A percentile compares a stretch with the other conserved stretches of the same genome.
phyloP scores from a whole-genome alignment of 116 monocot species.

The Zostera marina region DNA sequence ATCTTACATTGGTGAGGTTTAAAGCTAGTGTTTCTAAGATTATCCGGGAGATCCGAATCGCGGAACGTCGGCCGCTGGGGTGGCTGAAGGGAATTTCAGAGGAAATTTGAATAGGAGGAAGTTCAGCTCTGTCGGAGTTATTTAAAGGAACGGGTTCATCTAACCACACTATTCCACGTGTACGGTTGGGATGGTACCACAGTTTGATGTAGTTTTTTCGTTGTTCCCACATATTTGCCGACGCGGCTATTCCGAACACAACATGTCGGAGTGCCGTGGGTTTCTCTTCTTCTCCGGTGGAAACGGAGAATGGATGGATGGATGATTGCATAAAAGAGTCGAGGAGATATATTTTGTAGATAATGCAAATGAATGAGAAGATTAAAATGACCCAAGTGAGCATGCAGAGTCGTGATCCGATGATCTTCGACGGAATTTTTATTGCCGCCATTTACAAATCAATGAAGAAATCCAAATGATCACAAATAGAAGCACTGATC shows the following conservation, averaged over 20 bases:
- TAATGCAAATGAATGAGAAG: not conserved
- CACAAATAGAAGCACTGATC: no score
- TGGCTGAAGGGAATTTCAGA: slow-evolving; percentile 22
- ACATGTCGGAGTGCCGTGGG: slow-evolving; percentile 24
- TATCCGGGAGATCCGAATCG: slow-evolving; percentile 28
- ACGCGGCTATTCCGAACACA: slow-evolving; percentile 29
- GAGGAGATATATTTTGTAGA: slow-evolving; percentile 7
- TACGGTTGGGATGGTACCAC: slow-evolving; percentile 41
- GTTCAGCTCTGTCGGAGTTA: slow-evolving; percentile 16
- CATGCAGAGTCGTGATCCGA: not conserved
- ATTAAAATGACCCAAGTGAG: not conserved
- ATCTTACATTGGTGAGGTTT: slow-evolving; percentile 12
- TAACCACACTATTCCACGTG: slow-evolving; percentile 43
- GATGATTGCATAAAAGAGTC: not conserved
- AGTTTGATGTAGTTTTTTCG: slow-evolving; percentile 34
- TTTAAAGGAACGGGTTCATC: slow-evolving; percentile 13
- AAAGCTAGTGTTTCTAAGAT: slow-evolving; percentile 21
- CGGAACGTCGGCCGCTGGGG: slow-evolving; percentile 11
- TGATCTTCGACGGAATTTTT: no score
- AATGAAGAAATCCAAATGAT: no score
- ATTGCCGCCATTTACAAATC: no score
- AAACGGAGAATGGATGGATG: not conserved
- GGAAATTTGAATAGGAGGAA: slow-evolving; percentile 21
- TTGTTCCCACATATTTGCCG: slow-evolving; percentile 12
- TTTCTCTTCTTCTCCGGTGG: not conserved